Evolutionary conservation across 164 flowering plant genomes (phyloP).

Genomic region (Paratinospora sagittata): DNA sequence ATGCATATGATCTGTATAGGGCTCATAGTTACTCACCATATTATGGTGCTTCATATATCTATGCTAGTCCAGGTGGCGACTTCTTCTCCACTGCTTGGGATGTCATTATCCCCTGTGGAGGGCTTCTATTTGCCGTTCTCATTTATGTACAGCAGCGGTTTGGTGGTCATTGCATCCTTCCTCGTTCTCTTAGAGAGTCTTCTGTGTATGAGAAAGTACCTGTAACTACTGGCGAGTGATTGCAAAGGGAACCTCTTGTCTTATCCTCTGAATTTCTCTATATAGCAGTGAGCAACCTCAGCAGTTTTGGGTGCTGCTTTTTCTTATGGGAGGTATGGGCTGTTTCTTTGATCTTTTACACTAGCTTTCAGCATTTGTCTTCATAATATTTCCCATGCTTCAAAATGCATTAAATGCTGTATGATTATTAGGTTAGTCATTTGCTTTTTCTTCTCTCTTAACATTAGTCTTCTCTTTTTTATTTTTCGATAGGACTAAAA

Average conservation of each 20-base stretch:
- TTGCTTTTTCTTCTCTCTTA: no score
- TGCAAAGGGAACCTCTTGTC: not conserved
- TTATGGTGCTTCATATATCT: conserved; percentile 26
- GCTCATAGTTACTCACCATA: conserved; percentile 18
- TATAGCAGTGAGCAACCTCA: not conserved
- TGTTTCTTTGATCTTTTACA: not conserved
- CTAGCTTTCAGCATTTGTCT: not conserved
- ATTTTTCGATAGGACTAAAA: not conserved
- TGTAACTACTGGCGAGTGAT: conserved; percentile 15
- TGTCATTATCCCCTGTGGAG: conserved; percentile 40
- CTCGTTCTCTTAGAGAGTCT: conserved; percentile 27
- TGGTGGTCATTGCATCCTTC: conserved; percentile 53
- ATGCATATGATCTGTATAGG: conserved; percentile 64
- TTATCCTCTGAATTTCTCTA: not conserved
- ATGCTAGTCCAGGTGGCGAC: conserved; percentile 40
- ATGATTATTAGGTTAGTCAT: no score
- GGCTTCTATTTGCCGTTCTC: conserved; percentile 37
- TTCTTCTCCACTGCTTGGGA: conserved; percentile 64
- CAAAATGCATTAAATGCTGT: not conserved
- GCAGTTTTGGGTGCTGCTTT: not conserved
- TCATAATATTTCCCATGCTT: not conserved
- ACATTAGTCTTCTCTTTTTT: no score
- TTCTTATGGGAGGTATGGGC: not conserved
- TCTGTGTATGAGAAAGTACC: conserved; percentile 35
- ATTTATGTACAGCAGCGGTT: conserved; percentile 56